Percentiles rank a stretch among this genome's conserved stretches.
These are phyloP conservation scores for Chloranthus sessilifolius DNA, from an alignment of 164 flowering plant genomes.

Conservation along the genomic window DNA sequence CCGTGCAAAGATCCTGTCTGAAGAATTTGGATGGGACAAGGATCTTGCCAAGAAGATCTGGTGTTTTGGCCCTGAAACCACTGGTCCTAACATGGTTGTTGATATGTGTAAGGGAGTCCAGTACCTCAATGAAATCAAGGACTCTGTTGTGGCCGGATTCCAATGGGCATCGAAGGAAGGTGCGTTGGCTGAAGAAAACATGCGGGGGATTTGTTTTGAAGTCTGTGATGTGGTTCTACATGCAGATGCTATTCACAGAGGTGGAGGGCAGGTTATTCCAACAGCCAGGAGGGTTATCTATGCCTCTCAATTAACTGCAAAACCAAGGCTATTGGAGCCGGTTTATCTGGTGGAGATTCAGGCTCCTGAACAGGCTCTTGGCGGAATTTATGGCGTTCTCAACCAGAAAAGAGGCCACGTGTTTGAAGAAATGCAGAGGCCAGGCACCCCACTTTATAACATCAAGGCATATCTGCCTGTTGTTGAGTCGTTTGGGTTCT, in stretches of 20 bases:
- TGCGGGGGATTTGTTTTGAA: slow-evolving; percentile 36
- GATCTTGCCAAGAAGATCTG: slow-evolving; percentile 33
- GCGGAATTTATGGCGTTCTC: slow-evolving; percentile 50
- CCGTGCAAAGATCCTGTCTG: slow-evolving; percentile 25
- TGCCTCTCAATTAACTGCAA: slow-evolving; percentile 30
- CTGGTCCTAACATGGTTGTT: slow-evolving; percentile 33
- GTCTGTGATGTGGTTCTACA: slow-evolving; percentile 36
- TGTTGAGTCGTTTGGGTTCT: slow-evolving; percentile 49
- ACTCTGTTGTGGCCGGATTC: slow-evolving; percentile 29
- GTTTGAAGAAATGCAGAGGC: slow-evolving; percentile 59
- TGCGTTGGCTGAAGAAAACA: slow-evolving; percentile 32
- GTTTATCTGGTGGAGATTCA: slow-evolving; percentile 32
- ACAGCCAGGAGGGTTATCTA: slow-evolving; percentile 29
- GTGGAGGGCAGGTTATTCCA: slow-evolving; percentile 27
- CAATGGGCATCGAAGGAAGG: slow-evolving; percentile 36
- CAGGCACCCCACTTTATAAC: slow-evolving; percentile 55
- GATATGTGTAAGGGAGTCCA: slow-evolving; percentile 36
- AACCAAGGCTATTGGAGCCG: slow-evolving; percentile 29
- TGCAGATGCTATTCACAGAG: slow-evolving; percentile 34
- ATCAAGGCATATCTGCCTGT: slow-evolving; percentile 59
- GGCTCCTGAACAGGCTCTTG: slow-evolving; percentile 47
- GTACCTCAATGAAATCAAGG: slow-evolving; percentile 32
- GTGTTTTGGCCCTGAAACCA: slow-evolving; percentile 35
- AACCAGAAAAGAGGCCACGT: slow-evolving; percentile 58
- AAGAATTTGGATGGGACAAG: slow-evolving; percentile 31